Evolutionary conservation across 1,139 yeast species (phyloP).

Genomic region (Kurtzmaniella natalensis): DNA sequence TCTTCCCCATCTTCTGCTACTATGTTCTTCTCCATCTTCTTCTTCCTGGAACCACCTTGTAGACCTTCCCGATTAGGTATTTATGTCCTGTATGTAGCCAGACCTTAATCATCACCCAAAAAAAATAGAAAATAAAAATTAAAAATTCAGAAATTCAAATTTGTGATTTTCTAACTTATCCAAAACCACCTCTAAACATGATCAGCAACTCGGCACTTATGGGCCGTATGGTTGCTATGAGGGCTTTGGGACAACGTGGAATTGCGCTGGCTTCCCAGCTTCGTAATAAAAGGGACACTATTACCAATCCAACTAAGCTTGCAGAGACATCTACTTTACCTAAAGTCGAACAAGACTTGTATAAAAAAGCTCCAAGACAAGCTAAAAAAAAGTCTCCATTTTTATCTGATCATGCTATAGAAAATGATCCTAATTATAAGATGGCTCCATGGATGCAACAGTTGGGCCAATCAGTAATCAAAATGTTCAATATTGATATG

Average conservation of each 20-base stretch:
- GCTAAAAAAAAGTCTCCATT: slow-evolving; percentile 44
- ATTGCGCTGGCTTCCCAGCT: no score
- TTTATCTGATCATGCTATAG: slow-evolving; percentile 53
- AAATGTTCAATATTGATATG: slow-evolving; percentile 75
- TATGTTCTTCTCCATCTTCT: no score
- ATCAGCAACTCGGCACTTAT: not conserved
- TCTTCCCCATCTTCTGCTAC: no score
- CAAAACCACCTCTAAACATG: not conserved
- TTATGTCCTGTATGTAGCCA: no score
- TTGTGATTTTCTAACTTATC: no score
- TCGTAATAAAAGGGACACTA: no score
- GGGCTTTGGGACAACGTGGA: no score
- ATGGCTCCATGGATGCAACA: slow-evolving; percentile 68
- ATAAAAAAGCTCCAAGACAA: slow-evolving; percentile 35
- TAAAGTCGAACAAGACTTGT: slow-evolving; percentile 35
- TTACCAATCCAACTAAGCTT: slow-evolving; percentile 34
- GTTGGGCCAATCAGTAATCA: slow-evolving; percentile 69
- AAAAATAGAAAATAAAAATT: not conserved
- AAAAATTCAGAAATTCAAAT: not conserved
- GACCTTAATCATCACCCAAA: no score
- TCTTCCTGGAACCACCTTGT: no score
- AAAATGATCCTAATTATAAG: slow-evolving; percentile 47
- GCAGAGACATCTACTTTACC: slow-evolving; percentile 51
- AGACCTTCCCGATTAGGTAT: no score
- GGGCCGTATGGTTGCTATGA: not conserved